Evolutionary conservation across 2,329 filamentous ascomycete genomes (phyloP), one percentile per base, ranked within the genome.

Genomic region (Sporothrix brasiliensis): DNA sequence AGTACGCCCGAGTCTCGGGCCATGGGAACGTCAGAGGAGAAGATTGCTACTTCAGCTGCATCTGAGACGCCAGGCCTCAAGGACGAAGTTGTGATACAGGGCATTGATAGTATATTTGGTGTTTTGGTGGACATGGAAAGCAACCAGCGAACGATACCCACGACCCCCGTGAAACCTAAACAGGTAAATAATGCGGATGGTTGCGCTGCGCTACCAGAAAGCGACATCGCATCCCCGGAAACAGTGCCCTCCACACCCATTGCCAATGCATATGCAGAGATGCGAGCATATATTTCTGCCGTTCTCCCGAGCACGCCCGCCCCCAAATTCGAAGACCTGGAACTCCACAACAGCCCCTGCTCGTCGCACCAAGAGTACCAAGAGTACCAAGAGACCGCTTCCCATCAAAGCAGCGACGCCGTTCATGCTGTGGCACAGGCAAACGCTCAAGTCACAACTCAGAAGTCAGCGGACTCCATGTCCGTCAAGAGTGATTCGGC

Each of bases 401-500:
- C 69, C 10, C 54, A 41, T 30, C 66, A 58, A 16, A 30, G 47
- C 5, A 24, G 34, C 11, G 44, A 34, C 21, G 6, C 11, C 4
- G 27, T 66, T 9, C n/a, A 47, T 52, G 44, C 16, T 3, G 54
- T n/a, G 11, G 24, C 60, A 7, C 58, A 39, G 13, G 56, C 39
- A 9, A 27, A 30, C 11, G 34, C 19, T 5, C 58, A 52, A 24
- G 11, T 50, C 1, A n/a, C 54, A 2, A 4, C 58, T 4, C 21
- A 67, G 19, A 61, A 49, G 11, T 61, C 53, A 19, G 66, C 44
- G 1, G 71, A 74, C 30, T 53, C 65, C 2, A 69, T 54, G 56
- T 75, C 75, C 10, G 54, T 70, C 58, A 75, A 73, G 67, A 75
- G 74, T 39, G 72, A 73, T 13, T 67, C 69, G 3, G 53, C 56